Evolutionary conservation across 805 yeast genomes (phyloP).

Genomic region (Hanseniaspora taiwanica): DNA sequence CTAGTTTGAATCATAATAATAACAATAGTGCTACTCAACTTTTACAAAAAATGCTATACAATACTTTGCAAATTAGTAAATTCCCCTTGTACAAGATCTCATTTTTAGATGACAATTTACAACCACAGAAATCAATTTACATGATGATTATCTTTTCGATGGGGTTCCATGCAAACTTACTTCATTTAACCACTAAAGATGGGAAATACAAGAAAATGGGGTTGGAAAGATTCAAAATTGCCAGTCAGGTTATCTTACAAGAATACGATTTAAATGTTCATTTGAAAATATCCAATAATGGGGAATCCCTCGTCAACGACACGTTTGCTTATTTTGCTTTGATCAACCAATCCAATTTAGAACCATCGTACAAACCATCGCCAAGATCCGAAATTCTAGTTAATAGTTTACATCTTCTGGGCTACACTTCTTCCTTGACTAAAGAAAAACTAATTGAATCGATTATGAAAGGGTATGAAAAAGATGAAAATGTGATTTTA

Average conservation of each 20-base stretch:
- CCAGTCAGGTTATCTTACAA: conserved; percentile 43
- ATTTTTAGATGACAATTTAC: conserved; percentile 14
- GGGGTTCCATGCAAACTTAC: conserved; percentile 78
- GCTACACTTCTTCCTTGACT: conserved; percentile 10
- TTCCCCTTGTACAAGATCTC: conserved; percentile 24
- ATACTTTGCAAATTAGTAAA: conserved; percentile 6
- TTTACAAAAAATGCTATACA: conserved; percentile 23
- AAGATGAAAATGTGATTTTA: too few relatives aligned
- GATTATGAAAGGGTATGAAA: conserved; percentile 20
- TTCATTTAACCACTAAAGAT: conserved; percentile 58
- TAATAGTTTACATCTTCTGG: conserved; percentile 15
- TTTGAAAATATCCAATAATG: conserved; percentile 5
- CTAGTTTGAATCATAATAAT: background rate
- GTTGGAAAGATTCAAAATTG: conserved; percentile 49
- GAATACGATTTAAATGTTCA: conserved; percentile 19
- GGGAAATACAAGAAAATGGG: conserved; percentile 56
- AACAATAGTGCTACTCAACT: background rate
- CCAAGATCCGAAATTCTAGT: conserved; percentile 16
- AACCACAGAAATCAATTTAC: conserved; percentile 7
- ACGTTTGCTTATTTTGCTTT: conserved; percentile 16
- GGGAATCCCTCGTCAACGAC: background rate
- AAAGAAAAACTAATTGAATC: conserved; percentile 7
- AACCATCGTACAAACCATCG: conserved; percentile 18
- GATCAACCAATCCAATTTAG: conserved; percentile 19
- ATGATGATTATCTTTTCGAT: conserved; percentile 63